Base-by-base conservation (phyloP, 1,139 yeast species). In the Lodderomyces oxycetoniae region DNA sequence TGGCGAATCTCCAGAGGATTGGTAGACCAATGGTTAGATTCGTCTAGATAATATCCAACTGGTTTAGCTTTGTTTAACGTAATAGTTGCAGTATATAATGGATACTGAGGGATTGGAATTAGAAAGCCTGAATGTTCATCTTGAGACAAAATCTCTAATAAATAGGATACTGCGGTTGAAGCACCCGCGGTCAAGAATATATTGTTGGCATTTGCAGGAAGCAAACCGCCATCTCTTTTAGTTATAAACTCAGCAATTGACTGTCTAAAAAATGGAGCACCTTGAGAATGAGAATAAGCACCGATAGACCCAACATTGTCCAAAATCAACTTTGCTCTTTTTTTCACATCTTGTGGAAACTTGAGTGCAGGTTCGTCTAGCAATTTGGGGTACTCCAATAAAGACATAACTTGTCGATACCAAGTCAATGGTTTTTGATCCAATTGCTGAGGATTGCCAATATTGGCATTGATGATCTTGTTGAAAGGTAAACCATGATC, bases 41-140 rank as follows among this genome's bases (percentile, higher is more conserved):
- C 98, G 45, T 88, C 80, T 44, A 91, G 67, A 51, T 74, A 86
- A 61, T 91, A 93, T n/a, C 95, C 94, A 35, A 91, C 69, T 7
- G 95, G 84, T 23, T 79, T 74, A 11, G 96, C 78, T 50, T 84
- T 77, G 52, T 82, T 82, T 49, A 91, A 68, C 3, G 96, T 82
- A 50, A 93, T 71, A 4, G 95, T 71, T 12, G 98, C 97, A 5
- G 97, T 87, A 63, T 91, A 91, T 41, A 93, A 71, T 4, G 98
- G 98, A 55, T 93, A 91, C 62, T 91, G 98, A 10, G 98, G 98
- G 46, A 91, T 89, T 24, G 98, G 98, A 45, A 91, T 88, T 61
- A 91, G 65, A 45, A 88, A 88, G 17, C 96, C 97, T 4, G 89
- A 71, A 37, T 76, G 61, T 17, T 72, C 71, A 35, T 85, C 84